Base-by-base conservation (phyloP, 306 rosid species). In the Macrotyloma uniflorum region DNA sequence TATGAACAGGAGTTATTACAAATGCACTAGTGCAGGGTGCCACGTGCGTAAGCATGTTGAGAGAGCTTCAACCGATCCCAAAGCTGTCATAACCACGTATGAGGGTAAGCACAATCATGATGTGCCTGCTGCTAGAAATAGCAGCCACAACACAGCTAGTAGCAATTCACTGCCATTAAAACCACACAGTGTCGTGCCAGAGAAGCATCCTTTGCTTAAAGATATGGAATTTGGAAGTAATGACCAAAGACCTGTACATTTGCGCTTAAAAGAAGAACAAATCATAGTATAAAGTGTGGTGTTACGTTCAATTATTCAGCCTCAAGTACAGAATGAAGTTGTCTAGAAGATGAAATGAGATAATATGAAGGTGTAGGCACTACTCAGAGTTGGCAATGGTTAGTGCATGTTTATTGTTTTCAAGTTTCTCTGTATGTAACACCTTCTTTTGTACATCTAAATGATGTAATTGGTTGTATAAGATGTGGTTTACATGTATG, bases 31-130 rank as follows among this genome's bases (percentile, higher is more conserved):
- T 73, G 75, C 87, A 7, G 98, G 98, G 23, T 95, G 98, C 88
- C 92, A 89, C 18, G 98, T 95, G 72, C 98, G 98, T 4, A 95
- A 95, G 78, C 98, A 95, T 62, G 97, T 95, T 5, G 98, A 95
- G 87, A 91, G 98, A 83, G 96, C 98, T 72, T 87, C 98, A 28
- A 88, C 93, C 0, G 98, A 95, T 67, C 82, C 97, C 8, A 92
- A 95, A 80, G 98, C 98, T 43, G 98, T 95, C 57, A 83, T 95
- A 67, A 95, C 98, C 5, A 86, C 98, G 2, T 92, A 95, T 5
- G 98, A 95, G 75, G 98, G 98, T 10, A 95, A 95, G 79, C 98
- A 95, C 57, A 89, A 86, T 76, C 98, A 95, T 11, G 93, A 91
- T 77, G 92, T 92, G 19, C 98, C 98, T 14, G 96, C 94, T 75